phyloP scores from a whole-genome alignment of 2,329 filamentous ascomycete genomes.

The Hymenotorrendiella dingleyae region DNA sequence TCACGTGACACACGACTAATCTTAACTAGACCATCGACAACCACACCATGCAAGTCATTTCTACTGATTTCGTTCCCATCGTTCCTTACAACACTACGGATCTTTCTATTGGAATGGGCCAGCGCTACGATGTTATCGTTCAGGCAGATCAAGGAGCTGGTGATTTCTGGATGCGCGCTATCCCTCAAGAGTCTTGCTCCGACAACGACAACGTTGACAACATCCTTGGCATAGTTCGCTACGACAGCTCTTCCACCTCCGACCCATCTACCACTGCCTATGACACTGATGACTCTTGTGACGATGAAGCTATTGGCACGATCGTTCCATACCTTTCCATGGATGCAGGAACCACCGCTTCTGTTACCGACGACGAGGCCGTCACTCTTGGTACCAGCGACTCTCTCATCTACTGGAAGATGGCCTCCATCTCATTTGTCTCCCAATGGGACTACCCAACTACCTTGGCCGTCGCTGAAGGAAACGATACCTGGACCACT shows the following conservation, averaged over 20 bases:
- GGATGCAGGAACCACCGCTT: conserved; percentile 4
- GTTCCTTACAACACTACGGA: conserved; percentile 53
- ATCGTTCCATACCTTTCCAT: conserved; percentile 20
- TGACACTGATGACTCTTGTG: conserved; percentile 15
- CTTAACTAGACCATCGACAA: too few relatives aligned
- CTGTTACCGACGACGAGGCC: not conserved
- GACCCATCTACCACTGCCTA: conserved; percentile 5
- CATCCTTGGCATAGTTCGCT: conserved; percentile 3
- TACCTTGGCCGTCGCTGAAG: conserved; percentile 20
- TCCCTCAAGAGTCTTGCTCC: not conserved
- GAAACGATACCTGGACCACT: conserved; percentile 12
- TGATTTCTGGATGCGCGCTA: conserved; percentile 45
- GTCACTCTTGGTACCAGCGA: conserved; percentile 9
- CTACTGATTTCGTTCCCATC: conserved; percentile 57
- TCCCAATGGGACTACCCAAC: conserved; percentile 5
- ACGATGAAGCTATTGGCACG: conserved; percentile 12
- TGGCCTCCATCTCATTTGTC: conserved; percentile 40
- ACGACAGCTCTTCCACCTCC: not conserved
- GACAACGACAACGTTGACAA: conserved; percentile 2
- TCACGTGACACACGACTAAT: too few relatives aligned
- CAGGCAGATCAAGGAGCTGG: conserved; percentile 38
- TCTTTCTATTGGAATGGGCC: conserved; percentile 52
- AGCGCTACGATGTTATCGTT: conserved; percentile 39
- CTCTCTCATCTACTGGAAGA: conserved; percentile 38
- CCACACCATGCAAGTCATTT: conserved; percentile 51